Conservation (phyloP, 176 grass and related monocot genomes). For the Pontederia crassipes region DNA sequence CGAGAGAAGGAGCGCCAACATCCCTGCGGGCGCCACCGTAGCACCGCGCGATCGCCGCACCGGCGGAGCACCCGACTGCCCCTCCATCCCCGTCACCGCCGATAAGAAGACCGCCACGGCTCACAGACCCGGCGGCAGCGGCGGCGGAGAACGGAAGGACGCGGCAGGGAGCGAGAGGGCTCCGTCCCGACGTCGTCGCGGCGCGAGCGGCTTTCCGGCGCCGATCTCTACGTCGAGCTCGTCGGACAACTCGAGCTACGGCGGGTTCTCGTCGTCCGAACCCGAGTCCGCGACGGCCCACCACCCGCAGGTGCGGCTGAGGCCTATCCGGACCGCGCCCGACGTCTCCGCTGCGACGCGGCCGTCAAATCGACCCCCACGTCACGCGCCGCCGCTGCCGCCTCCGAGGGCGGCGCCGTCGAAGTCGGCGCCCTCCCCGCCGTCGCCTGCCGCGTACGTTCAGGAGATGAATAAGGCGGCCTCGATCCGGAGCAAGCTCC, state of each 20-base stretch:
- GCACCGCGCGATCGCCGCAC: no score
- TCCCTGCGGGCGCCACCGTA: no score
- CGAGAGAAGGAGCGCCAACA: no score
- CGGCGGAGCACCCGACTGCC: background rate
- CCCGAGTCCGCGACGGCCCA: slow-evolving; percentile 28
- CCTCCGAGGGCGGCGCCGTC: background rate
- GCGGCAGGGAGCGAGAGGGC: background rate
- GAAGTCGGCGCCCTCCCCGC: background rate
- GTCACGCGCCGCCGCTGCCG: background rate
- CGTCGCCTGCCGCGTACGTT: background rate
- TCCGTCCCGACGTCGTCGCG: background rate
- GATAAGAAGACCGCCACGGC: background rate
- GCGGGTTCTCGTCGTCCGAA: slow-evolving; percentile 29
- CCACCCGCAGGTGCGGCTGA: slow-evolving; percentile 33
- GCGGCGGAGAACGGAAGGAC: background rate
- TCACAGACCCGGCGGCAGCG: background rate
- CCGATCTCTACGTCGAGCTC: slow-evolving; percentile 10
- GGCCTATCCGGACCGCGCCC: slow-evolving; percentile 25
- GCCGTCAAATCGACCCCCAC: slow-evolving; percentile 9
- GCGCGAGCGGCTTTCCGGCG: background rate
- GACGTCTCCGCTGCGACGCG: background rate
- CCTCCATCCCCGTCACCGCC: background rate
- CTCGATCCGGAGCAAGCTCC: slow-evolving; percentile 19
- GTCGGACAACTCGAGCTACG: slow-evolving; percentile 15
- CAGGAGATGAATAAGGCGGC: slow-evolving; percentile 1